These are phyloP conservation scores for Pachysandra terminalis DNA, from an alignment of 164 flowering plant species.

Conservation along the genomic window DNA sequence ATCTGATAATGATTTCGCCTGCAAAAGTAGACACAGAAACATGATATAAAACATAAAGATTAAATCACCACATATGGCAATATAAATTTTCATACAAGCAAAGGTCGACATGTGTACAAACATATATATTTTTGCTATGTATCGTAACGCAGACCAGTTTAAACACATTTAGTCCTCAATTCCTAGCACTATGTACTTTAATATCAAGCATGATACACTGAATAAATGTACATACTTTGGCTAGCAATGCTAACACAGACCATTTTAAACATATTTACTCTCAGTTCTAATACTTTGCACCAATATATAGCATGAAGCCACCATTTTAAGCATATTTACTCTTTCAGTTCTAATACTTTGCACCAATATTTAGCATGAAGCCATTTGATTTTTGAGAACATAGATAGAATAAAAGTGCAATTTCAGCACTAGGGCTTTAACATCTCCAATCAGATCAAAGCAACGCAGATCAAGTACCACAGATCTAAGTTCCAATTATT, in stretches of 20 bases:
- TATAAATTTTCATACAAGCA: no score
- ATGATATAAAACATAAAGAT: conserved; percentile 4
- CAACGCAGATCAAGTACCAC: neutral
- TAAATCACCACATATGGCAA: neutral
- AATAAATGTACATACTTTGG: neutral
- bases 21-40: conserved; percentile 18
- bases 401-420: neutral
- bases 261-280: neutral
- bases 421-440: neutral
- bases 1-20: conserved; percentile 64
- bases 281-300: neutral
- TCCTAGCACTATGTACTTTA: no score
- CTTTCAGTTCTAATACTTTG: neutral
- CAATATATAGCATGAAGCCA: neutral
- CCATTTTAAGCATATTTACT: no score
- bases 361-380: neutral
- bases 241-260: neutral
- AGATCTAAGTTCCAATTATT: neutral
- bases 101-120: no score
- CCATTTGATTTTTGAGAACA: neutral
- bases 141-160: no score
- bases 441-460: neutral
- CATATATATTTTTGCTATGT: neutral
- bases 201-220: no score
- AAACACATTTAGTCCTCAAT: no score